Evolutionary conservation across 148 eudicot species (phyloP).

Genomic region (Dianthus caryophyllus): DNA sequence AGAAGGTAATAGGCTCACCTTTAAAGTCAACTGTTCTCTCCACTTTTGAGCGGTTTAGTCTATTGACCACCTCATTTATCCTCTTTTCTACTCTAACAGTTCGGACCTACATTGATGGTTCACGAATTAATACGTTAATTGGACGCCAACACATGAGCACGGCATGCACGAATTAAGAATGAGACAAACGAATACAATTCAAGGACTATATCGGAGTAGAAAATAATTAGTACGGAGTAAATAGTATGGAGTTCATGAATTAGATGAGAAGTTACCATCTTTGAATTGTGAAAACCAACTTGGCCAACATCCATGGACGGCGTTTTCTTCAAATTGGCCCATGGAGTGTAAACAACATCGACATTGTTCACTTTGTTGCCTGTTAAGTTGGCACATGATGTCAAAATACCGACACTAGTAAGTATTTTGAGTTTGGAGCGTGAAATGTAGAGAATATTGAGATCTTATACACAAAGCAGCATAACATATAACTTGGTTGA

Average conservation of each 20-base stretch:
- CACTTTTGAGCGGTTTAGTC: conserved; percentile 71
- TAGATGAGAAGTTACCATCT: conserved; percentile 48
- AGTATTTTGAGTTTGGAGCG: too few species aligned
- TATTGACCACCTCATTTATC: conserved; percentile 70
- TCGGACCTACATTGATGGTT: conserved; percentile 47
- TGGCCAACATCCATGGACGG: conserved; percentile 99
- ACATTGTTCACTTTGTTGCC: conserved; percentile 95
- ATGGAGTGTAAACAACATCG: conserved; percentile 97
- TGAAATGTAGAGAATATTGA: too few species aligned
- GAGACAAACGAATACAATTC: too few species aligned
- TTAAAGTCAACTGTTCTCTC: conserved; percentile 81
- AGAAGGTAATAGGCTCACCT: conserved; percentile 34
- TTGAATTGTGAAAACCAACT: conserved; percentile 84
- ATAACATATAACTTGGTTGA: too few species aligned
- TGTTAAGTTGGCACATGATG: conserved; percentile 28
- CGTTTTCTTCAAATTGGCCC: conserved; percentile 93
- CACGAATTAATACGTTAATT: conserved; percentile 6
- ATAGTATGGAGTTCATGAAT: too few species aligned
- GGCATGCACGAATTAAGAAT: too few species aligned
- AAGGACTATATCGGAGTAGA: too few species aligned
- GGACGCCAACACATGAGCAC: too few species aligned
- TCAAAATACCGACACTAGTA: too few species aligned
- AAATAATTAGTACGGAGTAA: too few species aligned
- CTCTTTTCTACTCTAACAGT: conserved; percentile 79
- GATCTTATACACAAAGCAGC: too few species aligned